Conservation (phyloP, 1,284 basidiomycete species). For the Cutaneotrichosporon spelunceum region DNA sequence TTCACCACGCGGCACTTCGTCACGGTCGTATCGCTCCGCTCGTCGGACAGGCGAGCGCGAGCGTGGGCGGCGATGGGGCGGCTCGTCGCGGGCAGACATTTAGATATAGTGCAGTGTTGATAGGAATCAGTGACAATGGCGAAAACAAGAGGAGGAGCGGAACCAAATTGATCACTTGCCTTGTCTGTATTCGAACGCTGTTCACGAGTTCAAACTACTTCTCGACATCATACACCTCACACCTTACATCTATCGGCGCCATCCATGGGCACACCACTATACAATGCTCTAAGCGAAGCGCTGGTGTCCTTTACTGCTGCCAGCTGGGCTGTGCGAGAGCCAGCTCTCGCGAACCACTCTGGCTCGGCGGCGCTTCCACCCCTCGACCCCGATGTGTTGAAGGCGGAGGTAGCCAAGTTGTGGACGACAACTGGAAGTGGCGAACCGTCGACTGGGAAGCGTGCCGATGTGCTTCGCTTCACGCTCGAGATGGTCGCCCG, state of each 20-base stretch:
- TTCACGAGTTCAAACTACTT: neutral
- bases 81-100: neutral
- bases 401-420: conserved; percentile 6
- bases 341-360: conserved; percentile 7
- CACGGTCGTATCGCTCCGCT: neutral
- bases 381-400: conserved; percentile 6
- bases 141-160: neutral
- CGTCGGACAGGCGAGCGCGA: neutral
- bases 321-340: conserved; percentile 5
- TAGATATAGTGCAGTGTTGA: neutral
- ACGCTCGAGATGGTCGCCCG: conserved; percentile 41
- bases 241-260: neutral
- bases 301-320: conserved; percentile 2
- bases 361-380: conserved; percentile 1
- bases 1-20: neutral
- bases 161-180: neutral
- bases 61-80: conserved; percentile 1
- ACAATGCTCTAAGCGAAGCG: conserved; percentile 5
- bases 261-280: conserved; percentile 11
- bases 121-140: neutral
- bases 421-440: conserved; percentile 5
- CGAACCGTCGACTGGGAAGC: neutral
- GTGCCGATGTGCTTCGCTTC: conserved; percentile 29
- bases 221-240: neutral
- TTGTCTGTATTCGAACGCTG: neutral